Evolutionary conservation across 2,329 filamentous ascomycete species (phyloP), one percentile per base, ranked within the genome.

Genomic region (Dactylellina sp.): DNA sequence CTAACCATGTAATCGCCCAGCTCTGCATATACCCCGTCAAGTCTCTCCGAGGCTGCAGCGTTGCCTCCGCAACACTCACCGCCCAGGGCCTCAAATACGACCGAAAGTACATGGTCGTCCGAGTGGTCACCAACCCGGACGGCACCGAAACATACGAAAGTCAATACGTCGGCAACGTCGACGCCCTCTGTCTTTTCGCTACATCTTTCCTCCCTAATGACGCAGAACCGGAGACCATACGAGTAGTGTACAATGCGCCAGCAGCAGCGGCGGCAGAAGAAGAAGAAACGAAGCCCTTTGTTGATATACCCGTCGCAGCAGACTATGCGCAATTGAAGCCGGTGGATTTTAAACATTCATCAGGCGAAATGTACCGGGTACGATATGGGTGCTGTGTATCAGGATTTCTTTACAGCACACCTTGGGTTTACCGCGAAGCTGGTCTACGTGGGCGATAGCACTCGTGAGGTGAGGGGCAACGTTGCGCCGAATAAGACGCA

Each of bases 1-100:
- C 12, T 59, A 25, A 16, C 18, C 7, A 42, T 44, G 20, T 35
- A 32, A 2, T 12, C 18, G 6, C 2, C 28, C n/a, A 75, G 71
- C 84, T 92, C 37, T 91, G 89, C 80, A 84, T 90, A 52, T 91
- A 92, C 80, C 89, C 90, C 44, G 88, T 92, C 81, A 92, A 92
- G 79, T 89, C 85, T 6, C 84, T 92, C n/a, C 86, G 88, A 37
- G 86, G 86, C 56, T 85, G 89, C 61, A 80, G 83, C 16, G 81
- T 92, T 32, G 71, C 82, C 2, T 80, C 81, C 0, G 84, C 88
- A 1, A 80, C 81, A n/a, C 80, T 91, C 50, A 86, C 85, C 3
- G 83, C 84, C n/a, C 85, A 87, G 75, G 89, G 90, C 12, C 83
- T 91, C 76, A 82, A 83, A 42, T 82, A 90, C 79, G 90, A 93